Evolutionary conservation across 2,329 filamentous ascomycete genomes (phyloP).

Genomic region (Metarhizium guizhouense): DNA sequence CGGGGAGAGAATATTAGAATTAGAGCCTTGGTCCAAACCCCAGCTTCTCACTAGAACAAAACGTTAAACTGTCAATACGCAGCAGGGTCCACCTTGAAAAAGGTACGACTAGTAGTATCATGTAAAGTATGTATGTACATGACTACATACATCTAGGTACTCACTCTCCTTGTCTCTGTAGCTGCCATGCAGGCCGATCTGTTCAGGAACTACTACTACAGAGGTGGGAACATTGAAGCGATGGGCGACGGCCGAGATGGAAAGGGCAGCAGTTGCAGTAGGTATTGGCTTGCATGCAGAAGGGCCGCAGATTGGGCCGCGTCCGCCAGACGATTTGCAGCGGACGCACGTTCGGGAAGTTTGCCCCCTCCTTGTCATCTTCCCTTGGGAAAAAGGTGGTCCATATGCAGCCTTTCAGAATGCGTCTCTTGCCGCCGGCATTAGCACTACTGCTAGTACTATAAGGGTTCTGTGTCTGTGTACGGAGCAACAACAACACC

Average conservation of each 20-base stretch:
- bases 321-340: constrained; percentile 4
- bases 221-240: neutral
- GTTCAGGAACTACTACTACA: neutral
- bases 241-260: neutral
- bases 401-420: constrained; percentile 27
- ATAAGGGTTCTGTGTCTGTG: neutral
- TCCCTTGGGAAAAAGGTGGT: constrained; percentile 4
- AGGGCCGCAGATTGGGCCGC: constrained; percentile 8
- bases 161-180: too few species aligned
- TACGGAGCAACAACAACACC: too few species aligned
- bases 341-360: constrained; percentile 9
- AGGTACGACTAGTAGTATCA: neutral
- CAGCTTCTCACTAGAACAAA: neutral
- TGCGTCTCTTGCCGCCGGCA: constrained; percentile 26
- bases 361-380: constrained; percentile 8
- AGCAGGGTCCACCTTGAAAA: too few species aligned
- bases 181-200: neutral
- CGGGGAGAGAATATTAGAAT: too few species aligned
- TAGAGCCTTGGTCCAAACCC: too few species aligned
- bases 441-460: neutral
- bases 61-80: too few species aligned
- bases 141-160: too few species aligned
- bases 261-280: neutral
- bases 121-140: neutral
- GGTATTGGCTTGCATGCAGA: constrained; percentile 4